Conservation (phyloP, 1,284 basidiomycete species). For the Chiua sp. region DNA sequence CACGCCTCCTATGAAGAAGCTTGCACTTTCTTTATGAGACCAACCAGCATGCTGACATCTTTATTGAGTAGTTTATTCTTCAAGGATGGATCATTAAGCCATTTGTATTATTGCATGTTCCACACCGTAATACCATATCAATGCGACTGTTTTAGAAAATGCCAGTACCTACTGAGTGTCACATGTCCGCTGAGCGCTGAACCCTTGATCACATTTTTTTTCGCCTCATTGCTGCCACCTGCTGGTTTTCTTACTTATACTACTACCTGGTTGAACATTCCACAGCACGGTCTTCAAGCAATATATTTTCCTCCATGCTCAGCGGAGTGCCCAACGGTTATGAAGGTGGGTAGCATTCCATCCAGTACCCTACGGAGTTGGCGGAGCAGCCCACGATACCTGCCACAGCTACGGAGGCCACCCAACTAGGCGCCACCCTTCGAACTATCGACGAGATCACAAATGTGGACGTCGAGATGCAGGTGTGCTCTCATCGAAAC, state of each 20-base stretch:
- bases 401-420: slow-evolving; percentile 10
- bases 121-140: slow-evolving; percentile 26
- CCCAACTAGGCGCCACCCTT: slow-evolving; percentile 44
- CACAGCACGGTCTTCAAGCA: slow-evolving; percentile 7
- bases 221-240: neutral
- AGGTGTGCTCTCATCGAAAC: slow-evolving; percentile 38
- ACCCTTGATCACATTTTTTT: neutral
- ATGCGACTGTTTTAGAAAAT: neutral
- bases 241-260: neutral
- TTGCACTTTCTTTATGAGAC: slow-evolving; percentile 46
- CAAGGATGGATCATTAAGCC: slow-evolving; percentile 24
- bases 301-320: neutral
- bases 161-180: too few relatives aligned
- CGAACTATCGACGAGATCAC: slow-evolving; percentile 56
- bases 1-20: slow-evolving; percentile 64
- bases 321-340: neutral
- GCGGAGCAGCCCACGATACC: neutral
- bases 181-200: too few relatives aligned
- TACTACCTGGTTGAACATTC: neutral
- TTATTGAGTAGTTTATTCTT: slow-evolving; percentile 44
- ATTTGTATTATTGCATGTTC: slow-evolving; percentile 31
- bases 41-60: slow-evolving; percentile 20
- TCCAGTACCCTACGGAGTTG: neutral
- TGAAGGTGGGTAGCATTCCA: slow-evolving; percentile 13
- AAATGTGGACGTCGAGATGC: slow-evolving; percentile 74